Evolutionary conservation across 1,284 basidiomycete genomes (phyloP), one percentile per base, ranked within the genome.

Genomic region (Boletus albobrunnescens): DNA sequence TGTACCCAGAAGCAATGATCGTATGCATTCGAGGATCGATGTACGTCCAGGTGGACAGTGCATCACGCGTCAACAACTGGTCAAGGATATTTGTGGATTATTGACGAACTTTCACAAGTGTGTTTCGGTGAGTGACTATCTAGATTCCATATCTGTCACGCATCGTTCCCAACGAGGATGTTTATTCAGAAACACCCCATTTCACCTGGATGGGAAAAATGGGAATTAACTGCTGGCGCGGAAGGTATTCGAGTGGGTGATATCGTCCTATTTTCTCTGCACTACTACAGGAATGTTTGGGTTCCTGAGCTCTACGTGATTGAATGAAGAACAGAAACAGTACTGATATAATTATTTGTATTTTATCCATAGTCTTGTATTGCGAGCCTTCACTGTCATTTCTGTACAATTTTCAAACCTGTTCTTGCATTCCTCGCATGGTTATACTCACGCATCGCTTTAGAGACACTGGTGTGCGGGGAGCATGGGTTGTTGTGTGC

Each of bases 401-500:
- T n/a, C n/a, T n/a, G n/a, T n/a, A n/a, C n/a, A n/a, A n/a, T n/a
- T n/a, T n/a, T n/a, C n/a, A n/a, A n/a, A n/a, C n/a, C n/a, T n/a
- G n/a, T n/a, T n/a, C n/a, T n/a, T n/a, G n/a, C n/a, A n/a, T n/a
- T n/a, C n/a, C n/a, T n/a, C n/a, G n/a, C n/a, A n/a, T n/a, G n/a
- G n/a, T n/a, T n/a, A n/a, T n/a, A n/a, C n/a, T n/a, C n/a, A n/a
- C n/a, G n/a, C n/a, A n/a, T n/a, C n/a, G n/a, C n/a, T n/a, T n/a
- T n/a, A n/a, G n/a, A n/a, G n/a, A n/a, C n/a, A n/a, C n/a, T n/a
- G n/a, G n/a, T n/a, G 87, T 92, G 2, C 90, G 93, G 66, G 87
- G 86, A 1, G 85, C 86, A 24, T 88, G 84, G 85, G 87, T 87
- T 52, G 84, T 88, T 13, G 81, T 61, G 32, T 22, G 59, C 12